Evolutionary conservation across 2,329 filamentous ascomycete species (phyloP), one percentile per base, ranked within the genome.

Genomic region (Paecilomyces fulvus): DNA sequence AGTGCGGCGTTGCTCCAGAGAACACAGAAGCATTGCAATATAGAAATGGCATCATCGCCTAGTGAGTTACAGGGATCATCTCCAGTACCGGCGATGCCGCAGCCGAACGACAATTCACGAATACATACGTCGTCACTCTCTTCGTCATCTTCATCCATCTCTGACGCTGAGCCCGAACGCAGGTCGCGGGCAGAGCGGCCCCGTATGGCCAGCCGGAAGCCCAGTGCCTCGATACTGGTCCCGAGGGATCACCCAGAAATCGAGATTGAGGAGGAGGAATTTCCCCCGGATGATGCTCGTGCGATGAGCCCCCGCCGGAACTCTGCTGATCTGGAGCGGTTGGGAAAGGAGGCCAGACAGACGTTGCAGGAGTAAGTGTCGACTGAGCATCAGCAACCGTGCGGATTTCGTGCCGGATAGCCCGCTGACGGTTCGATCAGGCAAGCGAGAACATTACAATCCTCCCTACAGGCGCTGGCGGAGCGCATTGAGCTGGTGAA

Each of bases 401-500:
- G 3, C 10, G 2, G 8, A 17, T 8, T 43, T 17, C 37, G 14
- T n/a, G 37, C 25, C 8, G 37, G 17, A 43, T 43, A 17, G 37
- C n/a, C 10, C 9, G 20, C 28, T 51, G 20, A 25, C 33, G 52
- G 21, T 33, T 43, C 12, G 57, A 65, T 17, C 67, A 96, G 92
- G 71, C 91, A 96, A 75, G 92, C 92, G 58, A 90, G 90, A 72
- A 83, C 85, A 51, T 79, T 97, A 28, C 94, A 99, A 74, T 89
- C 91, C 55, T 95, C 90, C 28, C 83, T 99, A 31, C 80, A 95
- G 59, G 89, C 88, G 60, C 88, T 97, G 49, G 90, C 96, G 63
- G 90, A 96, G 73, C 88, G 91, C 53, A 95, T 97, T 70, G 94
- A 99, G 69, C 89, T 90, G 30, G 92, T 97, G 61, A 90, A 91